These are phyloP conservation scores for Cercospora zeina DNA, from an alignment of 2,329 filamentous ascomycete species.

Conservation along the genomic window DNA sequence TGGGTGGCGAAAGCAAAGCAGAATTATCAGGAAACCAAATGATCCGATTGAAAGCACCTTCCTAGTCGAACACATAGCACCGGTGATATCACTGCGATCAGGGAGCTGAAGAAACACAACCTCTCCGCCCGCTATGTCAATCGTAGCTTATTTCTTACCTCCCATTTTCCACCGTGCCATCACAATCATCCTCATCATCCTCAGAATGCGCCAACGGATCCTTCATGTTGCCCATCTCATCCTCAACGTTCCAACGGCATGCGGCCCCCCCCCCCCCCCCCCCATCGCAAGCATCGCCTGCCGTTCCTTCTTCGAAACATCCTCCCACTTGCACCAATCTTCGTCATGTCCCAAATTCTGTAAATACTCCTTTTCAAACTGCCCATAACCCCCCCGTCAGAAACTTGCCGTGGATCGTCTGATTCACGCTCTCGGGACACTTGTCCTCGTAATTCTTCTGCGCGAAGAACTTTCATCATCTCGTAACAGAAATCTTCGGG, in stretches of 20 bases:
- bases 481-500: background rate
- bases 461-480: background rate
- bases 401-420: constrained; percentile 1
- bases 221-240: background rate
- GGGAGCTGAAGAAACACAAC: no score
- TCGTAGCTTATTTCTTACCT: background rate
- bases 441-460: background rate
- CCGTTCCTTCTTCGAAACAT: background rate
- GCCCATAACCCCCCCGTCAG: constrained; percentile 6
- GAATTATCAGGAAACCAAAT: no score
- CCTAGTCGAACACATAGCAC: no score
- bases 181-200: background rate
- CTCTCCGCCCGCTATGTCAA: background rate
- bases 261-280: no score
- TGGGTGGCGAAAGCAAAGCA: no score
- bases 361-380: constrained; percentile 1
- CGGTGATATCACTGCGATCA: no score
- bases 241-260: background rate
- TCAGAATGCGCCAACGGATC: background rate
- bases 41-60: no score
- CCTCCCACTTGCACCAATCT: background rate
- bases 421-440: background rate
- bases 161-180: background rate
- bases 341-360: background rate
- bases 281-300: background rate